Evolutionary conservation across 2,329 filamentous ascomycete genomes (phyloP).

Genomic region (Hyphodiscus sp.): DNA sequence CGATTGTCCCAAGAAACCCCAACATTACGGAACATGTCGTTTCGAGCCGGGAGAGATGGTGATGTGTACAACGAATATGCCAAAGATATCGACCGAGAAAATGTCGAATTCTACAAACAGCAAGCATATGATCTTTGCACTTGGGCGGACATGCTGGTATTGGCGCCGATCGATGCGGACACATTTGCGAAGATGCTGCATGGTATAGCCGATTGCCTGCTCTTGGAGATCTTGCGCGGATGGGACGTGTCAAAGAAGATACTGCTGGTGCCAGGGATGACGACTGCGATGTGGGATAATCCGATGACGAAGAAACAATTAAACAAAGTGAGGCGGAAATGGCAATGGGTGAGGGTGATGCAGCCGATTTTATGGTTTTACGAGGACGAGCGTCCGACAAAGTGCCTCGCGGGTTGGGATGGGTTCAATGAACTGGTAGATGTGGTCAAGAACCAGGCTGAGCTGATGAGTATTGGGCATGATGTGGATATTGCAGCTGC

Average conservation of each 20-base stretch:
- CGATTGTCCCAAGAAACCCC: constrained; percentile 57
- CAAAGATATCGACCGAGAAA: constrained; percentile 23
- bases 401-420: constrained; percentile 53
- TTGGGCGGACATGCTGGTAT: constrained; percentile 82
- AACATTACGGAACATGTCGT: constrained; percentile 49
- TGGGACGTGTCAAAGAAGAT: constrained; percentile 87
- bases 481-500: constrained; percentile 45
- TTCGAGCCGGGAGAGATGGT: constrained; percentile 22
- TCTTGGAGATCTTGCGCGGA: constrained; percentile 73
- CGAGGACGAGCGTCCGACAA: constrained; percentile 46
- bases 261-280: constrained; percentile 83
- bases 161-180: constrained; percentile 80
- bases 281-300: constrained; percentile 81
- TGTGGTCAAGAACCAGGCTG: constrained; percentile 70
- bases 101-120: constrained; percentile 44
- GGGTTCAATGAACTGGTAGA: constrained; percentile 66
- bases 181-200: constrained; percentile 82
- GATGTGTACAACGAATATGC: constrained; percentile 19
- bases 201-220: constrained; percentile 72
- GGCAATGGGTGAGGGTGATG: constrained; percentile 81
- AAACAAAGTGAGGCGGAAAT: constrained; percentile 73
- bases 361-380: constrained; percentile 80
- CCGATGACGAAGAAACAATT: constrained; percentile 84
- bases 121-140: constrained; percentile 64
- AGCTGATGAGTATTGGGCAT: constrained; percentile 66